A percentile compares a stretch with the other conserved stretches of the same genome.
Evolutionary conservation across 192 early-diverging fungal species (phyloP).

Genomic region (Backusella morwellensis): DNA sequence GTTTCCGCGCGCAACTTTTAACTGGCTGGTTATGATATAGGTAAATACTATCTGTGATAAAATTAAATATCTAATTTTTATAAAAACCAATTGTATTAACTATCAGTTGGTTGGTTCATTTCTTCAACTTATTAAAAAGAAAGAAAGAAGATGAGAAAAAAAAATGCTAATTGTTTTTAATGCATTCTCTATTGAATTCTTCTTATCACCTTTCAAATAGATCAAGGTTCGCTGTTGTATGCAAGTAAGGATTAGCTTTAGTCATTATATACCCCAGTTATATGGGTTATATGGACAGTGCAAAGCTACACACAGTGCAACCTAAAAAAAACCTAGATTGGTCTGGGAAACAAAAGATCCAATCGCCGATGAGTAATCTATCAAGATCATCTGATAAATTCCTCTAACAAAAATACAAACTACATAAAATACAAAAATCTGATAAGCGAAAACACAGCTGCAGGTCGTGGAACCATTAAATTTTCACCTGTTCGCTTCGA

Average conservation of each 20-base stretch:
- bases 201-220: background rate
- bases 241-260: background rate
- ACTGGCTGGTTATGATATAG: background rate
- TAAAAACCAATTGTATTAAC: background rate
- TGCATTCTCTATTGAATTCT: background rate
- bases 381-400: constrained; percentile 6
- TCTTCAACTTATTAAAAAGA: background rate
- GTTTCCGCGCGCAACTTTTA: background rate
- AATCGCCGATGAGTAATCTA: background rate
- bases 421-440: background rate
- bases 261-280: background rate
- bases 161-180: background rate
- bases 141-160: background rate
- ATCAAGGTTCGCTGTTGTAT: background rate
- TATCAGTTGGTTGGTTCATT: background rate
- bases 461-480: background rate
- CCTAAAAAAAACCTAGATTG: background rate
- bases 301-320: background rate
- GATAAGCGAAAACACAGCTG: background rate
- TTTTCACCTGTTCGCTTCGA: background rate
- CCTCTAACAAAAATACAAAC: background rate
- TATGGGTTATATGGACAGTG: background rate
- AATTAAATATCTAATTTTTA: background rate
- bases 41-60: background rate
- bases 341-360: background rate